phyloP scores from a whole-genome alignment of 768 basidiomycete species.

The Mycena leptocephala region DNA sequence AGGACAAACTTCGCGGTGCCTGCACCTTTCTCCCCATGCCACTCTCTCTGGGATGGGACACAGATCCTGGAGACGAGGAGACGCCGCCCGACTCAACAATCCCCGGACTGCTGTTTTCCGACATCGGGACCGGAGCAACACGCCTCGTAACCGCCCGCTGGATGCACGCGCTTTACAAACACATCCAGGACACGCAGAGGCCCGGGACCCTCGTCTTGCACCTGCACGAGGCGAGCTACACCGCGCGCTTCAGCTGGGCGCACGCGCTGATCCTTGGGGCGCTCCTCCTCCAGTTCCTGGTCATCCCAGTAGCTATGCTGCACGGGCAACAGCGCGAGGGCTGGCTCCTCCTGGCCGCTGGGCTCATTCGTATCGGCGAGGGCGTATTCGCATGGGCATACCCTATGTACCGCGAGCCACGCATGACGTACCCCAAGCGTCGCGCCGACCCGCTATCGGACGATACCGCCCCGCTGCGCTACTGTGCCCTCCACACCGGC shows the following conservation, averaged over 20 bases:
- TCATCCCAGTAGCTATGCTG: neutral
- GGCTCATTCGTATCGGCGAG: conserved; percentile 4
- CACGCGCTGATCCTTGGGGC: neutral
- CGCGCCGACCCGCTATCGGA: no score
- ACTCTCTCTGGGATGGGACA: conserved; percentile 17
- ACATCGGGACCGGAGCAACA: conserved; percentile 4
- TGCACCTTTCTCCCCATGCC: conserved; percentile 7
- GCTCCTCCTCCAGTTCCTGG: neutral
- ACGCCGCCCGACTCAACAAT: neutral
- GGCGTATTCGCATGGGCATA: neutral
- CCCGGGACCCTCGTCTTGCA: neutral
- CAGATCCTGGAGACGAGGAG: neutral
- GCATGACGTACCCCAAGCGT: neutral
- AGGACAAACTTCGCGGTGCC: conserved; percentile 2
- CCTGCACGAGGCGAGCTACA: conserved; percentile 1
- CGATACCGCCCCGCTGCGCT: neutral
- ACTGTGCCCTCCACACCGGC: conserved; percentile 4
- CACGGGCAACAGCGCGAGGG: neutral
- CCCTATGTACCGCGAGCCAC: neutral
- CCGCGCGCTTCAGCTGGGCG: neutral
- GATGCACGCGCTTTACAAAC: conserved; percentile 6
- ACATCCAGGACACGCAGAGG: neutral
- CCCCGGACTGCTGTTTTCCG: neutral
- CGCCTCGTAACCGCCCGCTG: conserved; percentile 4
- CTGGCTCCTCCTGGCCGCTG: neutral